Conservation (phyloP, 2,329 filamentous ascomycete genomes). For the Pseudovirgaria hyperparasitica region DNA sequence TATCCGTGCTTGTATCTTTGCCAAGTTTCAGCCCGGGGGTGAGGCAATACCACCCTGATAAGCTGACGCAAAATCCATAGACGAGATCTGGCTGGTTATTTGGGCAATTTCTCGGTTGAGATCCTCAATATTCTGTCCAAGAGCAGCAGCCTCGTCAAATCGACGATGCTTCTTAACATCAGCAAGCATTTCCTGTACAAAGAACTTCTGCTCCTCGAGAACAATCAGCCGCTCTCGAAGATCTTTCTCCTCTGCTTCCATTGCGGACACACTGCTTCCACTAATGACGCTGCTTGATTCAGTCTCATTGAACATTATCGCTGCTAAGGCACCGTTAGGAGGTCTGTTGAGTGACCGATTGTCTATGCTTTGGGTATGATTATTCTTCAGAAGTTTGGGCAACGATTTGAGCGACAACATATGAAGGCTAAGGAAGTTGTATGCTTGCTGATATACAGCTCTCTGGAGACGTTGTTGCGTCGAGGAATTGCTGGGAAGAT, state of each 20-base stretch:
- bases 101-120: constrained; percentile 64
- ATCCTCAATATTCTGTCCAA: constrained; percentile 72
- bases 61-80: constrained; percentile 49
- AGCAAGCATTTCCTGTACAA: constrained; percentile 75
- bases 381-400: constrained; percentile 39
- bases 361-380: constrained; percentile 35
- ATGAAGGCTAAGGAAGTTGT: constrained; percentile 72
- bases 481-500: constrained; percentile 58
- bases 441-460: constrained; percentile 71
- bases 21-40: constrained; percentile 6
- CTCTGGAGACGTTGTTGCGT: constrained; percentile 67
- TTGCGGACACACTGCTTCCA: constrained; percentile 46
- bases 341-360: constrained; percentile 17
- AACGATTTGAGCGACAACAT: constrained; percentile 66
- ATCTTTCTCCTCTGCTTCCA: constrained; percentile 76
- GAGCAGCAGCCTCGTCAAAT: constrained; percentile 74
- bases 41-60: constrained; percentile 25
- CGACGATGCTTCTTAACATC: constrained; percentile 62
- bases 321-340: constrained; percentile 36
- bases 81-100: constrained; percentile 50
- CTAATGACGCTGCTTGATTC: constrained; percentile 41
- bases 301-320: constrained; percentile 46
- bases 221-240: constrained; percentile 69
- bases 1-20: too few species aligned
- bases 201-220: constrained; percentile 80